Evolutionary conservation across 768 basidiomycete species (phyloP).

Genomic region (Serendipita vermifera): DNA sequence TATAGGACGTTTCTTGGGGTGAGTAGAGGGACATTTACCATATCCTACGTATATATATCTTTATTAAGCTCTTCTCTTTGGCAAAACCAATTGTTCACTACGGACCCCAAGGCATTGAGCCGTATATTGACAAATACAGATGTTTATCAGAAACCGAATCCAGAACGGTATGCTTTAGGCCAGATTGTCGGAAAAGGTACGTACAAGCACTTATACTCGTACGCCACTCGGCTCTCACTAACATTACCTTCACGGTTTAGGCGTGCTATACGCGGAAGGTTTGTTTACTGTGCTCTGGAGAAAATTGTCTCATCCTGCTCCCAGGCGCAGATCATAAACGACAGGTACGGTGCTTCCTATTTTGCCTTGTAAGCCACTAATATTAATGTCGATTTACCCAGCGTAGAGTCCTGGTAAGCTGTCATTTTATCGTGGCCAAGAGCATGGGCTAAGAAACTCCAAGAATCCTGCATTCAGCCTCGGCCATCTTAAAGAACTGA

Average conservation of each 20-base stretch:
- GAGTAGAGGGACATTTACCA: not conserved
- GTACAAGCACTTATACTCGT: not conserved
- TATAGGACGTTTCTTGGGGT: not conserved
- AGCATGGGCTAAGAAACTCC: not conserved
- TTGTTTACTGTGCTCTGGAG: not conserved
- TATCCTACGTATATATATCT: not conserved
- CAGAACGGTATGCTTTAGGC: not conserved
- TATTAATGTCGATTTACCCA: not conserved
- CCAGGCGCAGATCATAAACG: slow-evolving; percentile 5
- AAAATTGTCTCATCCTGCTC: not conserved
- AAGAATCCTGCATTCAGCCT: slow-evolving; percentile 1
- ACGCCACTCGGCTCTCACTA: not conserved
- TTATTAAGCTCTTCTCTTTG: not conserved
- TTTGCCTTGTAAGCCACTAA: not conserved
- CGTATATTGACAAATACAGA: not conserved
- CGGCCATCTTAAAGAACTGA: slow-evolving; percentile 1
- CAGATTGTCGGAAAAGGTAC: slow-evolving; percentile 4
- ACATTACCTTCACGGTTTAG: not conserved
- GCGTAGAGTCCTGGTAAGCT: slow-evolving; percentile 2
- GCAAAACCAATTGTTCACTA: not conserved
- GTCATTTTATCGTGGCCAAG: not conserved
- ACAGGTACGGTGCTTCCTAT: not conserved
- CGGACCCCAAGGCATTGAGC: slow-evolving; percentile 1
- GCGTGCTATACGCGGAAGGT: not conserved
- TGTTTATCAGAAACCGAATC: not conserved